These are phyloP conservation scores for Nakaseomyces glabratus DNA, from an alignment of 1,139 yeast genomes.

Conservation along the genomic window DNA sequence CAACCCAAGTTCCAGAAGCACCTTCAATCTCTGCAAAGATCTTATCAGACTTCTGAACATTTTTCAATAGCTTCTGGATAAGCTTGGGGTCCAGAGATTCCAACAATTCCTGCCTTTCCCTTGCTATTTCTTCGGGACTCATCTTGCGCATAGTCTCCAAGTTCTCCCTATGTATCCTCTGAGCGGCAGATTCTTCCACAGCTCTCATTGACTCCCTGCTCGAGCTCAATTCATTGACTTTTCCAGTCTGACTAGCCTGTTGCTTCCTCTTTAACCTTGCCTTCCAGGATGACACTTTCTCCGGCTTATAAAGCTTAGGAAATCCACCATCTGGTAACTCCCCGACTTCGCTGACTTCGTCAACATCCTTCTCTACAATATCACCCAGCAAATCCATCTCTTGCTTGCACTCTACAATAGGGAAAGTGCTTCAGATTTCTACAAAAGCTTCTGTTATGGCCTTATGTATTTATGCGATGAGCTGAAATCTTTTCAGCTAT, in stretches of 20 bases:
- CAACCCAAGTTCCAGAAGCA: slow-evolving; percentile 57
- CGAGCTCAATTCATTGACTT: too few species aligned
- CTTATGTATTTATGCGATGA: too few species aligned
- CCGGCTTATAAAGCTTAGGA: slow-evolving; percentile 35
- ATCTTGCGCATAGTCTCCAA: slow-evolving; percentile 50
- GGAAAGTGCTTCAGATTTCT: too few species aligned
- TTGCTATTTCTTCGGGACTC: slow-evolving; percentile 56
- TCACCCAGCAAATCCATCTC: slow-evolving; percentile 67
- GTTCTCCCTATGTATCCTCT: slow-evolving; percentile 71
- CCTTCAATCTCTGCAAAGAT: slow-evolving; percentile 53
- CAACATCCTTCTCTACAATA: slow-evolving; percentile 57
- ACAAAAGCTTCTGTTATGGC: too few species aligned
- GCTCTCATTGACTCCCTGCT: too few species aligned
- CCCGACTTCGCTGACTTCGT: slow-evolving; percentile 26
- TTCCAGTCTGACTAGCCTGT: not conserved
- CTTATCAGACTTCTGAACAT: slow-evolving; percentile 36
- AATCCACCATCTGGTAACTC: slow-evolving; percentile 33
- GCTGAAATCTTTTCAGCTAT: too few species aligned
- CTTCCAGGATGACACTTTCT: slow-evolving; percentile 36
- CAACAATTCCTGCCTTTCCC: slow-evolving; percentile 60
- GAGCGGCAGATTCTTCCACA: slow-evolving; percentile 42
- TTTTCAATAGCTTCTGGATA: slow-evolving; percentile 43
- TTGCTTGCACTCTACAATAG: too few species aligned
- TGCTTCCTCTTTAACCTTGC: slow-evolving; percentile 32
- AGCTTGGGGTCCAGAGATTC: slow-evolving; percentile 61